Evolutionary conservation across 2,329 filamentous ascomycete genomes (phyloP).

Genomic region (Neonectria sp.): DNA sequence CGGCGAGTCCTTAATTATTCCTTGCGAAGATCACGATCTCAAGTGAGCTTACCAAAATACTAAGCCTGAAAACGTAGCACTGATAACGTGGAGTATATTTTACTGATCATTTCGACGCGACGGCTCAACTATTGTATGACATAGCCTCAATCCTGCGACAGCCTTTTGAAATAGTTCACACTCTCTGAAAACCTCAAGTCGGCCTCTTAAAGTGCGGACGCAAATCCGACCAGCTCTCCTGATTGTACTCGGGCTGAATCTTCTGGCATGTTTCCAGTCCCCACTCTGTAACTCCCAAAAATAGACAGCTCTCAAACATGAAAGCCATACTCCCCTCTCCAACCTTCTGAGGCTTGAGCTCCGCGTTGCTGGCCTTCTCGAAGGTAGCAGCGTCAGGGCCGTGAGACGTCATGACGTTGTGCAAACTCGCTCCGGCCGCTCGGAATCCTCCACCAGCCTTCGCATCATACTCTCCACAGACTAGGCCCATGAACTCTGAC

Average conservation of each 20-base stretch:
- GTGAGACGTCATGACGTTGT: constrained; percentile 81
- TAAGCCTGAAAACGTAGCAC: no score
- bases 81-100: background rate
- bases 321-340: constrained; percentile 76
- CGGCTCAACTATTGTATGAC: background rate
- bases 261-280: constrained; percentile 72
- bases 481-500: constrained; percentile 76
- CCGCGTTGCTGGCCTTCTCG: constrained; percentile 69
- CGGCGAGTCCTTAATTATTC: no score
- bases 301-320: constrained; percentile 79
- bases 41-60: no score
- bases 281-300: constrained; percentile 82
- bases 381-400: constrained; percentile 72
- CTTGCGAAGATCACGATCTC: no score
- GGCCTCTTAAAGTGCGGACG: constrained; percentile 41
- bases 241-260: constrained; percentile 77
- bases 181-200: background rate
- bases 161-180: background rate
- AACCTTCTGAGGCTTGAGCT: constrained; percentile 70
- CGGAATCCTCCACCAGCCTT: constrained; percentile 71
- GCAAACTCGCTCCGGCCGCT: constrained; percentile 71
- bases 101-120: background rate
- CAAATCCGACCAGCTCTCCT: constrained; percentile 77
- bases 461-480: constrained; percentile 73
- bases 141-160: background rate